A percentile compares a stretch with the other conserved stretches of the same genome.
phyloP scores from a whole-genome alignment of 805 yeast genomes.

The Metschnikowia colocasiae region DNA sequence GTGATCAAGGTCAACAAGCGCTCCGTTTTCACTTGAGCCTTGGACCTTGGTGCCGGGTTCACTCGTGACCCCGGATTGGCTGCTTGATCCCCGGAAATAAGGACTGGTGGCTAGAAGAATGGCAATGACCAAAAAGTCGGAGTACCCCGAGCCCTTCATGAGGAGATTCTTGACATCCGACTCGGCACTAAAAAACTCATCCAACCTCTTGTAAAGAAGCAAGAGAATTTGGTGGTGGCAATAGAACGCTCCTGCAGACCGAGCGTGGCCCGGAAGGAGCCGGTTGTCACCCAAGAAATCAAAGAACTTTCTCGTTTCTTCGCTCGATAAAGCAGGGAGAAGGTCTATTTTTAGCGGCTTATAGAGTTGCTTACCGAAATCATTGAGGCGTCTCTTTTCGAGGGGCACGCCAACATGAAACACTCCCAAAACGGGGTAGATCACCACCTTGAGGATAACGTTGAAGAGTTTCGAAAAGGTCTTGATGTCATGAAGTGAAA shows the following conservation, averaged over 20 bases:
- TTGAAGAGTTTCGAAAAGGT: conserved; percentile 63
- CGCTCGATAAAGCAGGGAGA: conserved; percentile 6
- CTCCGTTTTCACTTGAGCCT: too few species aligned
- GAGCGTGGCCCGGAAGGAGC: neutral
- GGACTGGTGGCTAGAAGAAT: conserved; percentile 42
- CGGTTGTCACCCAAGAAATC: neutral
- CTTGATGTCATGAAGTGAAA: conserved; percentile 84
- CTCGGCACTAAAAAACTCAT: conserved; percentile 31
- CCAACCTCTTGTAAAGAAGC: conserved; percentile 30
- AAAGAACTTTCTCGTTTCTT: neutral
- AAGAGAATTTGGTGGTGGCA: conserved; percentile 21
- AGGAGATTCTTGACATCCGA: conserved; percentile 53
- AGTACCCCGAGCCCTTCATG: conserved; percentile 61
- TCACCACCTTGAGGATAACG: conserved; percentile 63
- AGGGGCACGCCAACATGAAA: conserved; percentile 61
- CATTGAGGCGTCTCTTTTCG: conserved; percentile 53
- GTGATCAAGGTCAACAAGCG: conserved; percentile 7
- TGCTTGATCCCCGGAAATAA: conserved; percentile 7
- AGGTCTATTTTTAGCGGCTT: conserved; percentile 24
- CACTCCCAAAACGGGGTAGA: conserved; percentile 57
- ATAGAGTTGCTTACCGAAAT: conserved; percentile 33
- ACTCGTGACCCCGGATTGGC: too few species aligned
- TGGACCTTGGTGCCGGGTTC: too few species aligned
- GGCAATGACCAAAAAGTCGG: conserved; percentile 53
- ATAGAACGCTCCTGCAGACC: conserved; percentile 5